These are phyloP conservation scores for Neopestalotiopsis sp. DNA, from an alignment of 2,329 filamentous ascomycete species.

Conservation along the genomic window DNA sequence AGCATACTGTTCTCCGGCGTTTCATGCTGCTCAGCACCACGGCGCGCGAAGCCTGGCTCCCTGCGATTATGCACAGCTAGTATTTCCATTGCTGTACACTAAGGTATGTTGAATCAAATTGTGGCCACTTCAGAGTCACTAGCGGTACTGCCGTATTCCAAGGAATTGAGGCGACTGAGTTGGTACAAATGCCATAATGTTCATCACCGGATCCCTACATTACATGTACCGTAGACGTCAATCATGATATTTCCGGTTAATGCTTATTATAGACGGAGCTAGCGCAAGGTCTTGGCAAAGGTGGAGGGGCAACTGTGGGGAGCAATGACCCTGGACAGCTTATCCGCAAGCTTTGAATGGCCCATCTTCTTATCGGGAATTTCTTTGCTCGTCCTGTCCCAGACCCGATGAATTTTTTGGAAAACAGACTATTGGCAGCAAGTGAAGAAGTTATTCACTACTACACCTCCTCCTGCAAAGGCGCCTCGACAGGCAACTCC, in stretches of 20 bases:
- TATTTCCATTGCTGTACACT: no score
- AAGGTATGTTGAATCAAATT: no score
- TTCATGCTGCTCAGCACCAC: not conserved
- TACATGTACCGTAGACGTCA: not conserved
- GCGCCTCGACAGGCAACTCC: not conserved
- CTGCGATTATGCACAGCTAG: no score
- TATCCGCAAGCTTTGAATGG: constrained; percentile 28
- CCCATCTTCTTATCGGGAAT: constrained; percentile 26
- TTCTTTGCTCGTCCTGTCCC: constrained; percentile 27
- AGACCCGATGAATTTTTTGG: constrained; percentile 31
- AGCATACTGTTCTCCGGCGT: not conserved
- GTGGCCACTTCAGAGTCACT: no score
- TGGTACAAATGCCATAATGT: not conserved
- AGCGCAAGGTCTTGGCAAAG: not conserved
- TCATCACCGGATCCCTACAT: not conserved
- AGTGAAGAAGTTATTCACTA: constrained; percentile 12
- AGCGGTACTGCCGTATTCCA: no score
- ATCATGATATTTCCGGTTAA: not conserved
- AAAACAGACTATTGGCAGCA: not conserved
- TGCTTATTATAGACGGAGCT: not conserved
- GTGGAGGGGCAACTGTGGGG: constrained; percentile 9
- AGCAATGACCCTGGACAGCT: not conserved
- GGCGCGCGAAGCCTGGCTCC: no score
- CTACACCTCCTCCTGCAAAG: constrained; percentile 23
- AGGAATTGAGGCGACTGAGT: no score